These are phyloP conservation scores for Mallotus nudiflorus DNA, from an alignment of 345 rosid species.

Conservation along the genomic window DNA sequence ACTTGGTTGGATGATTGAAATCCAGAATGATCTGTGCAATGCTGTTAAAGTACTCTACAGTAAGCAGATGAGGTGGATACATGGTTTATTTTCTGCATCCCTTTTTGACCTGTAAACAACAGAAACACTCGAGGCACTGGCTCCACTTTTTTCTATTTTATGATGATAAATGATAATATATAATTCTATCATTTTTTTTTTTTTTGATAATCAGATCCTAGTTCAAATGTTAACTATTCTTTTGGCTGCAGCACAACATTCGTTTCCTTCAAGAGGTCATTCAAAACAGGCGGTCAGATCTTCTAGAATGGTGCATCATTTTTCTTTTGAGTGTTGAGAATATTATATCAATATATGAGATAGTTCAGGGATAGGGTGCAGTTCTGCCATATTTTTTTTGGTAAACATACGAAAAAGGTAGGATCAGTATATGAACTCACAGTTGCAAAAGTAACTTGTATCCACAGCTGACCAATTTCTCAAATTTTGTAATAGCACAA, in stretches of 20 bases:
- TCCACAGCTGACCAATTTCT: not conserved
- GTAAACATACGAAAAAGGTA: no score
- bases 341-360: conserved; percentile 66
- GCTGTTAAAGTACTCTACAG: not conserved
- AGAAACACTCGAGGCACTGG: no score
- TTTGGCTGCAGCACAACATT: conserved; percentile 78
- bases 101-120: not conserved
- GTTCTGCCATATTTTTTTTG: conserved; percentile 13
- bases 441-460: not conserved
- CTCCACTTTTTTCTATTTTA: not conserved
- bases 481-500: not conserved
- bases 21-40: not conserved
- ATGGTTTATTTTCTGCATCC: not conserved
- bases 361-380: conserved; percentile 52
- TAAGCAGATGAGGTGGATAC: not conserved
- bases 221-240: not conserved
- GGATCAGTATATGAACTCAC: not conserved
- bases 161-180: not conserved
- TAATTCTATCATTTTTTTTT: not conserved
- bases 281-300: conserved; percentile 78
- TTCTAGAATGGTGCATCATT: conserved; percentile 88
- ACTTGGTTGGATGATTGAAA: not conserved
- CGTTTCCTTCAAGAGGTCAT: conserved; percentile 90
- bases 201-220: not conserved
- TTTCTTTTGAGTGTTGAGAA: conserved; percentile 75